Evolutionary conservation across 78 protist species (phyloP), one percentile per base, ranked within the genome.

Genomic region (Isochrysis galbana): DNA sequence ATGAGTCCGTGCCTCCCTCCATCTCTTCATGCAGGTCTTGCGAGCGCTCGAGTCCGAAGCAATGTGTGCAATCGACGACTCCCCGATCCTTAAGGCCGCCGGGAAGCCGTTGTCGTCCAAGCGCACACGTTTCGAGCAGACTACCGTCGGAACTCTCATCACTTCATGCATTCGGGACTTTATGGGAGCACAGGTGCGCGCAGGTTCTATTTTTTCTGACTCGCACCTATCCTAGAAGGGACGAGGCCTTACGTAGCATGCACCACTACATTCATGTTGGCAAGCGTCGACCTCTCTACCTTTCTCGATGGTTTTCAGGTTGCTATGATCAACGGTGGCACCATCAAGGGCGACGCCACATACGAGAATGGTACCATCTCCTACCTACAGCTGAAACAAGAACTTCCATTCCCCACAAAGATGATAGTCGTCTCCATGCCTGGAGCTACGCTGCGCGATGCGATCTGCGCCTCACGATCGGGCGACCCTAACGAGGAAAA

Each of bases 311-410:
- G n/a, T n/a, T n/a, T n/a, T n/a, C n/a, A 72, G 32, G 82, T 72
- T 4, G 82, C 82, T 36, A 72, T 72, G 82, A 72, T 72, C 82
- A 72, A 72, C 42, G 82, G 82, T 1, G 82, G 82, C 82, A 34
- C 82, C 44, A 72, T 72, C 82, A 72, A 72, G 41, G 82, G 82
- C 10, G 36, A 72, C 82, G 21, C 5, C 82, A 19, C 5, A 1
- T 72, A 72, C 42, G 32, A 2, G 25, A 5, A 29, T 19, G 82
- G 82, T 23, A 4, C 29, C 23, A 3, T 72, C 32, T 17, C 2
- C 39, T 72, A 72, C 82, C 36, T 72, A 22, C 42, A 72, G 82
- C 42, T 72, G 39, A 2, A 72, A 41, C 82, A 72, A 41, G 82
- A 72, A 41, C 41, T 72, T 17, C 82, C 82, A 17, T 72, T 72